Conservation (phyloP, 2,329 filamentous ascomycete species). For the Knoxdaviesia capensis region DNA sequence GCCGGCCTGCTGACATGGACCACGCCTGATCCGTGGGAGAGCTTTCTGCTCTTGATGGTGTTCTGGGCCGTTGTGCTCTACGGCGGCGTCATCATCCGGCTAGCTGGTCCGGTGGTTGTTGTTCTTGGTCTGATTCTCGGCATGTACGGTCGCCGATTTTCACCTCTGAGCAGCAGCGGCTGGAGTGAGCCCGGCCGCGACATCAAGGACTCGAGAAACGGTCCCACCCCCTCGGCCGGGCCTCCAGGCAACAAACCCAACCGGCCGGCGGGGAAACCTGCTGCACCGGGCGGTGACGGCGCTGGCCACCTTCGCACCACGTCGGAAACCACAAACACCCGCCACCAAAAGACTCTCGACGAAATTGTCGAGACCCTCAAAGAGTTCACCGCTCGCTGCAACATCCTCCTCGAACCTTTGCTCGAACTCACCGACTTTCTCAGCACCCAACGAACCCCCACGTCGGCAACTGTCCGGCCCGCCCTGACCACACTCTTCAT, state of each 20-base stretch:
- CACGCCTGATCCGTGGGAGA: slow-evolving; percentile 86
- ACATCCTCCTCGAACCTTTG: slow-evolving; percentile 77
- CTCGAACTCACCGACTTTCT: slow-evolving; percentile 82
- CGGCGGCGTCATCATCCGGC: slow-evolving; percentile 62
- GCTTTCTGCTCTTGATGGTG: slow-evolving; percentile 64
- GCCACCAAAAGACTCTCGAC: slow-evolving; percentile 84
- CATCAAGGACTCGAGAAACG: slow-evolving; percentile 10
- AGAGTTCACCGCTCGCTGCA: slow-evolving; percentile 78
- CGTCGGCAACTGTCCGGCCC: slow-evolving; percentile 75
- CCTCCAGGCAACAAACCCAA: slow-evolving; percentile 8
- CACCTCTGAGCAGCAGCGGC: slow-evolving; percentile 69
- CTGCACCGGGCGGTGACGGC: slow-evolving; percentile 1
- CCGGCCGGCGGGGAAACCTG: slow-evolving; percentile 6
- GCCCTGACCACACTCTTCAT: slow-evolving; percentile 80
- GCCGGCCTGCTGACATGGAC: slow-evolving; percentile 85
- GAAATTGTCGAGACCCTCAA: slow-evolving; percentile 92
- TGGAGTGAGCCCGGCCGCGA: slow-evolving; percentile 33
- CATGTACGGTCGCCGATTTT: slow-evolving; percentile 85
- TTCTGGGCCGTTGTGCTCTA: slow-evolving; percentile 84
- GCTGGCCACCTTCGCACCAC: slow-evolving; percentile 21
- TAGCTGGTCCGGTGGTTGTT: slow-evolving; percentile 65
- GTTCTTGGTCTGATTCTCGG: slow-evolving; percentile 64
- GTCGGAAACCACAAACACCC: slow-evolving; percentile 42
- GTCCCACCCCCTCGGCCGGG: slow-evolving; percentile 1
- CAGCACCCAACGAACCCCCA: slow-evolving; percentile 75